Evolutionary conservation across 108 stramenopile genomes (phyloP), one percentile per base, ranked within the genome.

Genomic region (Nitzschia inconspicua): DNA sequence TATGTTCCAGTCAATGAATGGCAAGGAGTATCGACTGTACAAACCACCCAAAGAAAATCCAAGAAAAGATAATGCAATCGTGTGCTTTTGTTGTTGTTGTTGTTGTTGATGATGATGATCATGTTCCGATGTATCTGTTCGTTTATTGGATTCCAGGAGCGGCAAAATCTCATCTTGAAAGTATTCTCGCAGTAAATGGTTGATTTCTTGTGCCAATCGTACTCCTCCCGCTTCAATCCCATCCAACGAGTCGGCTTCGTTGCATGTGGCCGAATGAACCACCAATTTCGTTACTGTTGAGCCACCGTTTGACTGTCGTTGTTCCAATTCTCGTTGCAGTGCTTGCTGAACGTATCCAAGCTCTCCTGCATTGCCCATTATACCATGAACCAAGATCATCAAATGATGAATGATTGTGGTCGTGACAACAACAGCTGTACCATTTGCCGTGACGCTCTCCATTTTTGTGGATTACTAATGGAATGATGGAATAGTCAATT

Each of bases 351-450:
- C 55, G 62, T 80, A 84, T 6, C 47, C 65, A 63, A 84, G 52
- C 63, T 88, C 86, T 36, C 49, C 23, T 27, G 73, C 74, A 56
- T 84, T 84, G 8, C 86, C 86, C 43, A 79, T 47, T 69, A 74
- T 77, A 29, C 87, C 87, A 58, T 88, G 87, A 2, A 84, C 73
- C 9, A 88, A 47, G 28, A 88, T 75, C 4, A 85, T 51, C 43
- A 83, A 72, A 51, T 88, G 87, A 20, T 22, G 47, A 23, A 23
- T 48, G 47, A 48, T 48, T 18, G n/a, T n/a, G n/a, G n/a, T n/a
- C n/a, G n/a, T n/a, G n/a, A n/a, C n/a, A n/a, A n/a, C n/a, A n/a
- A n/a, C n/a, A n/a, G n/a, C n/a, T n/a, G n/a, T n/a, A n/a, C n/a
- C n/a, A n/a, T n/a, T n/a, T n/a, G n/a, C n/a, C n/a, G n/a, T n/a